Percentiles rank a stretch among this genome's conserved stretches.
Conservation (phyloP, 768 basidiomycete genomes). For the Harrya chromipes region DNA sequence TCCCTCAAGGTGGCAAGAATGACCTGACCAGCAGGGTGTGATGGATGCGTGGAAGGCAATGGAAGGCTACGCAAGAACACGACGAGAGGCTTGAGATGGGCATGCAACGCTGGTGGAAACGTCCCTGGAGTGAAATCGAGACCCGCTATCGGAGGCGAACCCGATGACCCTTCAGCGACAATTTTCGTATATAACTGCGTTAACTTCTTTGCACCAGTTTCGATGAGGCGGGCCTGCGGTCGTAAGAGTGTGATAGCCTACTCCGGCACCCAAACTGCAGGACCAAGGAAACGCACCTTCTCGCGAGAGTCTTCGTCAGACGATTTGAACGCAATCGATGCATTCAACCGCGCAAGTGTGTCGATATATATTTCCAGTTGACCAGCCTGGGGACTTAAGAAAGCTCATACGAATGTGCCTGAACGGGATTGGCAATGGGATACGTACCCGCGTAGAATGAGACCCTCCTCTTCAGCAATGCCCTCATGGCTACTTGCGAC, state of each 20-base stretch:
- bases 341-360: constrained; percentile 73
- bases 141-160: constrained; percentile 61
- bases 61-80: constrained; percentile 69
- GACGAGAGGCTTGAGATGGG: constrained; percentile 61
- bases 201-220: constrained; percentile 81
- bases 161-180: constrained; percentile 83
- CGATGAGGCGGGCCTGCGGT: constrained; percentile 62
- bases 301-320: constrained; percentile 53
- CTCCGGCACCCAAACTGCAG: not conserved
- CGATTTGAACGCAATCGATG: constrained; percentile 72
- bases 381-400: constrained; percentile 61
- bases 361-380: constrained; percentile 67
- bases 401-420: not conserved
- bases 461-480: constrained; percentile 70
- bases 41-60: constrained; percentile 75
- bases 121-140: constrained; percentile 51
- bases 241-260: not conserved
- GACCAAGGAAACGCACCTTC: constrained; percentile 37
- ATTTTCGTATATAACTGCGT: constrained; percentile 81
- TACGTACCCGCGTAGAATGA: constrained; percentile 71
- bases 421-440: not conserved
- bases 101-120: constrained; percentile 53
- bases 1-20: constrained; percentile 69
- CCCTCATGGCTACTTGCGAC: constrained; percentile 74
- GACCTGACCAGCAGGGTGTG: constrained; percentile 67